Conservation (phyloP, 441 rosid species). For the Arabidopsis lyrata region DNA sequence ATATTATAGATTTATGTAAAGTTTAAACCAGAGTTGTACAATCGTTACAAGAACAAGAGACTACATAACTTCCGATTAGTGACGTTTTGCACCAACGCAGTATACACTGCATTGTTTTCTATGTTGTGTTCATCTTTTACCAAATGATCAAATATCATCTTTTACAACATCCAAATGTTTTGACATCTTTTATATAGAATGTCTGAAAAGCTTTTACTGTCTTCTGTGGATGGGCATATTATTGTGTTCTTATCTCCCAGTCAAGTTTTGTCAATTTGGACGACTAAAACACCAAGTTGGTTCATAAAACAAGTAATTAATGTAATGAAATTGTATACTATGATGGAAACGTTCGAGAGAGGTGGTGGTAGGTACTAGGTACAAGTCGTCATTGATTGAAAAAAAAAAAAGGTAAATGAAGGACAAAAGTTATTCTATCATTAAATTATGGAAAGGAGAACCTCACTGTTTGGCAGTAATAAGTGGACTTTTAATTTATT, state of each 20-base stretch:
- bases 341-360: background rate
- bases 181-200: background rate
- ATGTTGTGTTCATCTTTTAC: background rate
- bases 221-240: background rate
- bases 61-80: background rate
- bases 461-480: background rate
- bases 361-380: constrained; percentile 27
- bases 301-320: background rate
- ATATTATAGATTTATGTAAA: no score
- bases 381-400: background rate
- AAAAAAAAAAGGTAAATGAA: background rate
- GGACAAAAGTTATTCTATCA: background rate
- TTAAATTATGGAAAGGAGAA: background rate
- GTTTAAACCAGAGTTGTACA: background rate
- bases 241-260: constrained; percentile 9
- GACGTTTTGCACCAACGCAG: background rate
- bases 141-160: background rate
- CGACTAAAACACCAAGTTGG: constrained; percentile 23
- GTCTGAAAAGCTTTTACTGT: background rate
- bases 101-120: background rate
- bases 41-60: background rate
- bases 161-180: background rate
- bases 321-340: background rate
- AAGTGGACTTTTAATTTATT: background rate
- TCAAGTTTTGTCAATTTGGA: constrained; percentile 21